Base-by-base conservation (phyloP, 352 stramenopile genomes). In the Phytophthora kernoviae region DNA sequence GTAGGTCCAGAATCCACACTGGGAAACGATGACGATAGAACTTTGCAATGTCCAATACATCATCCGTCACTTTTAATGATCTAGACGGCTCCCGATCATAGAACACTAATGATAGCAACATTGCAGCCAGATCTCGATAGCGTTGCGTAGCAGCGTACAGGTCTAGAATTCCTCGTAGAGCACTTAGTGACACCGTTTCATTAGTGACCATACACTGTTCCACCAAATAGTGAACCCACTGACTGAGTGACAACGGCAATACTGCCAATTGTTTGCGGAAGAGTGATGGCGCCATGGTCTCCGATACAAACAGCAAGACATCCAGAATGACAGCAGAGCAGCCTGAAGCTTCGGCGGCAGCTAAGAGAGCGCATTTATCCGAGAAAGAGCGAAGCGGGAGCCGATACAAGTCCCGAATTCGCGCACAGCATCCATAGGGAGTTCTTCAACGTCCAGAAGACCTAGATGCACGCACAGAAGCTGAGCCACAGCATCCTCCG, bases 381-480 rank as follows among this genome's bases (percentile, higher is more conserved):
- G 48, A 36, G 48, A 72, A 64, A 2, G 62, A 57, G 33, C 64
- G 68, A 43, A 88, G 61, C 12, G 67, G 70, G 1, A 88, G 44
- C 27, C 65, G 53, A 48, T 81, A 89, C 18, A 91, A 54, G 39
- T 89, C 79, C 11, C 79, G 77, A 83, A 89, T 63, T 74, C 65
- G 44, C 66, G 65, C 18, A 83, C 50, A 5, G 18, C 37, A 17
- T 45, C 32, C 8, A 5, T 20, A 5, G 30, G 10, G 12, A 61
- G 21, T 10, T 71, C 56, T 2, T 14, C 30, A n/a, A 60, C 59
- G 34, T 74, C 58, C 18, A 76, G 67, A 7, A 96, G 84, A 4
- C 81, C 91, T 17, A 94, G 68, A 20, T 89, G 95, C 65, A 96
- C 79, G 84, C 85, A 47, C 88, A 98, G 67, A 34, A 97, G 73